Base-by-base conservation (phyloP, 306 rosid species). In the Glycine soja region DNA sequence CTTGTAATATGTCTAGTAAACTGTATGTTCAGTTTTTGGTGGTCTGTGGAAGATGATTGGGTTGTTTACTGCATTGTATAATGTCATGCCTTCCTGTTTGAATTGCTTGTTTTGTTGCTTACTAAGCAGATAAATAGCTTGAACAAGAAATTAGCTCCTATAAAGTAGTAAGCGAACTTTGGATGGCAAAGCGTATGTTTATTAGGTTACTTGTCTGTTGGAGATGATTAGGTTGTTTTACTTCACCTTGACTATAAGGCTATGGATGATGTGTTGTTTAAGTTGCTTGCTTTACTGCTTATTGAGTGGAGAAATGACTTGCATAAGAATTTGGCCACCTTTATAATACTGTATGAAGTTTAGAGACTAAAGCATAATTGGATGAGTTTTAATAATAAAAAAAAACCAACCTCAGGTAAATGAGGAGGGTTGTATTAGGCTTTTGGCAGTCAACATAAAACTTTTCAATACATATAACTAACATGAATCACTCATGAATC, bases 1-100 rank as follows among this genome's bases (percentile, higher is more conserved):
- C 62, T 45, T 48, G 67, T 43, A 46, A 34, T 16, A 48, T 82
- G 64, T 42, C 8, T 53, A 74, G 63, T 38, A 16, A 81, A 19
- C 42, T 69, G 40, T 78, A 10, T 14, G 81, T 56, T 14, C 38
- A 36, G 46, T 10, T 54, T 81, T 48, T 71, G 59, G 69, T 43
- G 52, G 13, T 57, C 62, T 64, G 70, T 54, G 24, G 34, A 24
- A 67, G 73, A 58, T 51, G 72, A 64, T 76, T 61, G 59, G 43
- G 15, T 80, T 80, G 52, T 58, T 50, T 62, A 7, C 15, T 34
- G 58, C 1, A 48, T 47, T 62, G 48, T n/a, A n/a, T n/a, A 53
- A 65, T 73, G 64, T 2, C 56, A 40, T 78, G 42, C 68, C 68
- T 30, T 4, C 8, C 70, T 53, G 8, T 62, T 82, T 46, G 54